Evolutionary conservation across 106 monocot genomes (phyloP).

Genomic region (Dioscorea zingiberensis): DNA sequence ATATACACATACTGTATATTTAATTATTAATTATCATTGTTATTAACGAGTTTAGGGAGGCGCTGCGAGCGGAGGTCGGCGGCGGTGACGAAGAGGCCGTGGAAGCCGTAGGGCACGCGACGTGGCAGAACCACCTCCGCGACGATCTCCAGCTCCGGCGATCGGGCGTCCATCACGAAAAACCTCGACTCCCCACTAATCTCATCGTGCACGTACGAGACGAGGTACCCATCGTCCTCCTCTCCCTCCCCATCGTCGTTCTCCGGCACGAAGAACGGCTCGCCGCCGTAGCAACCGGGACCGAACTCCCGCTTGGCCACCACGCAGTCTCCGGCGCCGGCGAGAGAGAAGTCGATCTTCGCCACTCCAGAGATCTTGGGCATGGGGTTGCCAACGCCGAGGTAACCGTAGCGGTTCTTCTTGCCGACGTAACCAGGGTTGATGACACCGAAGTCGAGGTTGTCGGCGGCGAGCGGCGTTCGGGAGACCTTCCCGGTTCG

Average conservation of each 20-base stretch:
- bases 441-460: slow-evolving; percentile 27
- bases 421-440: slow-evolving; percentile 12
- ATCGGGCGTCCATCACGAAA: slow-evolving; percentile 74
- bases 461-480: slow-evolving; percentile 10
- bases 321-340: slow-evolving; percentile 7
- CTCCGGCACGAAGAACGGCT: slow-evolving; percentile 32
- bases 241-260: slow-evolving; percentile 1
- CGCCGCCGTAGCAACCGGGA: slow-evolving; percentile 20
- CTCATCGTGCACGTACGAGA: slow-evolving; percentile 72
- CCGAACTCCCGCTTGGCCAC: slow-evolving; percentile 17
- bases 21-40: too few relatives aligned
- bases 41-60: too few relatives aligned
- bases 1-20: too few relatives aligned
- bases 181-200: slow-evolving; percentile 42
- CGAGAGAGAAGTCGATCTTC: slow-evolving; percentile 17
- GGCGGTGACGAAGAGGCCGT: slow-evolving; percentile 55
- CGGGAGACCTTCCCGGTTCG: slow-evolving; percentile 7
- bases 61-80: slow-evolving; percentile 40
- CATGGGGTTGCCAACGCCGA: slow-evolving; percentile 12
- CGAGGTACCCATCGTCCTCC: slow-evolving; percentile 76
- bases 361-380: slow-evolving; percentile 27
- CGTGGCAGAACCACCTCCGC: slow-evolving; percentile 60
- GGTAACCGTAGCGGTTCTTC: slow-evolving; percentile 26
- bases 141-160: slow-evolving; percentile 57
- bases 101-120: slow-evolving; percentile 77